A percentile compares a stretch with the other conserved stretches of the same genome.
Conservation (phyloP, 805 yeast genomes). For the Starmerella sp. region DNA sequence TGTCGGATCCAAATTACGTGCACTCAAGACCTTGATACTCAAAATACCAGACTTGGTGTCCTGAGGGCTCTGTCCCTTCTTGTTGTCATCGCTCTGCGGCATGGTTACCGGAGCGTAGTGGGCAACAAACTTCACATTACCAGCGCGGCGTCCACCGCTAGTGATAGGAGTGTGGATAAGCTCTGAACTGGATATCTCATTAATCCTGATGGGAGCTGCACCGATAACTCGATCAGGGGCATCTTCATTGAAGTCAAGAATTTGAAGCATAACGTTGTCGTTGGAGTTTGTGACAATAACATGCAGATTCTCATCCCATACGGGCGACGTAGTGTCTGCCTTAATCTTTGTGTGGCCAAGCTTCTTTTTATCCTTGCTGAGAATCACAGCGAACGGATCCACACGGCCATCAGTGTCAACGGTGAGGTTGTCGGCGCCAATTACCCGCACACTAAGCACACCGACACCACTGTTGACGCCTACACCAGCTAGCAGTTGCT, state of each 20-base stretch:
- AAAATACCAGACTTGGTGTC: constrained; percentile 90
- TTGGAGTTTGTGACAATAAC: constrained; percentile 62
- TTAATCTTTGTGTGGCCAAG: constrained; percentile 61
- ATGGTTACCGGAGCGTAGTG: constrained; percentile 64
- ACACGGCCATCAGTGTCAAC: constrained; percentile 63
- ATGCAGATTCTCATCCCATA: constrained; percentile 71
- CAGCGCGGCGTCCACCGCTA: constrained; percentile 76
- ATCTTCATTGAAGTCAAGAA: constrained; percentile 67
- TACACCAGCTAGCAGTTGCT: constrained; percentile 77
- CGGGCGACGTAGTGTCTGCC: constrained; percentile 57
- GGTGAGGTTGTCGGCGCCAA: constrained; percentile 58
- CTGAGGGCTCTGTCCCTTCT: constrained; percentile 60
- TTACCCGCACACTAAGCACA: constrained; percentile 58
- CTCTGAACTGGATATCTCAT: constrained; percentile 42
- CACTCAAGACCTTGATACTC: constrained; percentile 52
- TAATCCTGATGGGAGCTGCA: constrained; percentile 59
- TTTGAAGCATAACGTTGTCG: constrained; percentile 66
- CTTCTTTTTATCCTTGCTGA: constrained; percentile 37
- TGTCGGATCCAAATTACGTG: constrained; percentile 40
- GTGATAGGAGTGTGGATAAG: constrained; percentile 46
- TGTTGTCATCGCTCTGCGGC: constrained; percentile 27
- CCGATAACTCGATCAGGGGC: constrained; percentile 75
- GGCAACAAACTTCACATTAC: constrained; percentile 57
- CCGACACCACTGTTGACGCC: constrained; percentile 76
- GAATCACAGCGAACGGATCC: constrained; percentile 79